phyloP scores from a whole-genome alignment of 306 rosid species.

The Citrullus colocynthis region DNA sequence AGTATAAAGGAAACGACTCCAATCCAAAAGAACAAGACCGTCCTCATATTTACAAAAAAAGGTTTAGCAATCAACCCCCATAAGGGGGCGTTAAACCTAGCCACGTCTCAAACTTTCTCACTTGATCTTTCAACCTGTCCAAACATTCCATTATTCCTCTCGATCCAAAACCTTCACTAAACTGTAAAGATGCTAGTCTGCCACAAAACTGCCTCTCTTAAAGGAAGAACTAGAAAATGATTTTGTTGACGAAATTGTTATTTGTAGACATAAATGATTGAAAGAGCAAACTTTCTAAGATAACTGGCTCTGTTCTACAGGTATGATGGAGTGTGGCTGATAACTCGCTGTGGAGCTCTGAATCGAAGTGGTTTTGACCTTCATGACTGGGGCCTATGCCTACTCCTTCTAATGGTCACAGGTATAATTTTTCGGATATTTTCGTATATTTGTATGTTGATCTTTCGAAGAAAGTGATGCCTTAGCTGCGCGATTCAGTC shows the following conservation, averaged over 20 bases:
- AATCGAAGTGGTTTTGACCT: slow-evolving; percentile 44
- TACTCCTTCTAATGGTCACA: slow-evolving; percentile 39
- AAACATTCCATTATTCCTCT: no score
- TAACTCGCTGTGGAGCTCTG: slow-evolving; percentile 67
- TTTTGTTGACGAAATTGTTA: neutral
- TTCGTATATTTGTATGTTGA: slow-evolving; percentile 56
- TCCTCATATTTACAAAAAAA: no score
- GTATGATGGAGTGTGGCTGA: slow-evolving; percentile 89
- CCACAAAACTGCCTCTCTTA: neutral
- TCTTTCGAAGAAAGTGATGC: slow-evolving; percentile 54
- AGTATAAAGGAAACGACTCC: no score
- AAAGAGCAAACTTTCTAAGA: neutral
- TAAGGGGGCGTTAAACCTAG: no score
- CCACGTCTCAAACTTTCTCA: no score
- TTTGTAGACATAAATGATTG: neutral
- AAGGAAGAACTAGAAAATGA: neutral
- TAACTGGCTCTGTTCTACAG: slow-evolving; percentile 25
- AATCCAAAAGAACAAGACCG: no score
- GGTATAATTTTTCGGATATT: slow-evolving; percentile 45
- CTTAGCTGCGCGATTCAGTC: slow-evolving; percentile 1
- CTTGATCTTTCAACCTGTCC: no score
- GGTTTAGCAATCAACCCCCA: no score
- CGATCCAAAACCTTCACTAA: no score
- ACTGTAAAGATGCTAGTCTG: no score
- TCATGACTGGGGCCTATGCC: slow-evolving; percentile 65